Evolutionary conservation across 2,329 filamentous ascomycete species (phyloP), one percentile per base, ranked within the genome.

Genomic region (Hymenoscyphus albidus): DNA sequence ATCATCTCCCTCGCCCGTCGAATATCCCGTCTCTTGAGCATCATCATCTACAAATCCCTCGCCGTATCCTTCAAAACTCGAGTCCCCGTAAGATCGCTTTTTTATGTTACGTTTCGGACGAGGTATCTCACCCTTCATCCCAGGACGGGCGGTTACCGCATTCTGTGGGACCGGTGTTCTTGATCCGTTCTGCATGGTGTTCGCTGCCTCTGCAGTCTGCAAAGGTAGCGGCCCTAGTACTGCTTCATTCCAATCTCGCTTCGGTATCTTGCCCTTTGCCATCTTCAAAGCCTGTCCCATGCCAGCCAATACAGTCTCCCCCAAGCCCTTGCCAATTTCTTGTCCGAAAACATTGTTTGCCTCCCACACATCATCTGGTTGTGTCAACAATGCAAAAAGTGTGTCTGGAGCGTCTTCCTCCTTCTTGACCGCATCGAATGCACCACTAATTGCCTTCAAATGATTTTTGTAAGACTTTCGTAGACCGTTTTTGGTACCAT

Each of bases 1-100:
- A 63, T 89, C 86, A 70, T 90, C 89, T 70, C 87, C 86, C 69
- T 90, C 89, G 64, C 87, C 88, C 27, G 89, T 91, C 27, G 88
- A 91, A 72, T 92, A 88, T n/a, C 85, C 86, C 16, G 79, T 80
- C 13, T 84, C 87, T 63, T 82, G 85, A 9, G 75, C 76, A 67
- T 89, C 89, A 68, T 91, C 88, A 67, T 92, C 89, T 10, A 83
- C 83, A 70, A 82, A 92, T 40, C 88, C 87, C 70, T 92, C 89
- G 56, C 85, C 84, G 72, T 93, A 93, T 54, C 90, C 90, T 71
- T 90, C 87, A 73, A 85, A 93, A 71, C 88, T 91, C 70, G 82
- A 84, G 68, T 93, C 90, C 48, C 88, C 87, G 74, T 93, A 93
- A 67, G 87, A 85, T 58, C 91, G 84, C 81, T 93, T 93, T 79